A percentile compares a stretch with the other conserved stretches of the same genome.
Evolutionary conservation across 1,284 basidiomycete species (phyloP).

Genomic region (Fomitopsis schrenkii): DNA sequence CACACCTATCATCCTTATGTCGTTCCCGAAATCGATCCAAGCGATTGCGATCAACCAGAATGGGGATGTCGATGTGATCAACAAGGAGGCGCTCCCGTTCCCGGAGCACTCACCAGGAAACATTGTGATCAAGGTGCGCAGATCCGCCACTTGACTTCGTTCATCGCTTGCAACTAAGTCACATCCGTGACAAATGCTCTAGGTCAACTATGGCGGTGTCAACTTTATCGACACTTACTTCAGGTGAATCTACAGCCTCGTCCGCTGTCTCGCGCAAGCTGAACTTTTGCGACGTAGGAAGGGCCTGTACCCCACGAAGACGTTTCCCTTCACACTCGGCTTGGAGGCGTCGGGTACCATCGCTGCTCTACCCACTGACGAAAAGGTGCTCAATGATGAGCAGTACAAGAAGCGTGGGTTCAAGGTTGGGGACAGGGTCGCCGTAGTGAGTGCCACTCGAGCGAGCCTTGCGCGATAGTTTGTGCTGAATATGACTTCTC

Average conservation of each 20-base stretch:
- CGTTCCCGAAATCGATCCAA: conserved; percentile 50
- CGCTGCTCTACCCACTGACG: conserved; percentile 44
- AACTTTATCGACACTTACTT: conserved; percentile 89
- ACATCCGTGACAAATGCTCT: conserved; percentile 3
- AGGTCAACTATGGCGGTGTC: conserved; percentile 72
- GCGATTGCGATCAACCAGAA: conserved; percentile 56
- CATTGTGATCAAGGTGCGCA: conserved; percentile 72
- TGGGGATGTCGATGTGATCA: conserved; percentile 80
- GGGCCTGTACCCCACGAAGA: conserved; percentile 33
- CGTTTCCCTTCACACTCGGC: conserved; percentile 56
- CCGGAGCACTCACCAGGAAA: conserved; percentile 63
- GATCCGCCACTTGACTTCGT: neutral
- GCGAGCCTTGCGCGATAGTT: neutral
- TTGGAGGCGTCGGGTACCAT: conserved; percentile 58
- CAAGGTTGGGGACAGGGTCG: conserved; percentile 42
- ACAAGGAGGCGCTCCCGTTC: conserved; percentile 57
- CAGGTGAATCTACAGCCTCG: conserved; percentile 33
- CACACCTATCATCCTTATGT: conserved; percentile 32
- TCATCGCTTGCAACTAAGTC: conserved; percentile 5
- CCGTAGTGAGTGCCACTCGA: conserved; percentile 27
- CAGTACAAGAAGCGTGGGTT: conserved; percentile 35
- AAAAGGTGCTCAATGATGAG: conserved; percentile 27
- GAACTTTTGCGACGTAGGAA: conserved; percentile 15
- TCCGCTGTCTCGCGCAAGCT: neutral
- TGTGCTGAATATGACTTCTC: neutral